phyloP scores from a whole-genome alignment of 345 rosid species.

The Gossypium raimondii region DNA sequence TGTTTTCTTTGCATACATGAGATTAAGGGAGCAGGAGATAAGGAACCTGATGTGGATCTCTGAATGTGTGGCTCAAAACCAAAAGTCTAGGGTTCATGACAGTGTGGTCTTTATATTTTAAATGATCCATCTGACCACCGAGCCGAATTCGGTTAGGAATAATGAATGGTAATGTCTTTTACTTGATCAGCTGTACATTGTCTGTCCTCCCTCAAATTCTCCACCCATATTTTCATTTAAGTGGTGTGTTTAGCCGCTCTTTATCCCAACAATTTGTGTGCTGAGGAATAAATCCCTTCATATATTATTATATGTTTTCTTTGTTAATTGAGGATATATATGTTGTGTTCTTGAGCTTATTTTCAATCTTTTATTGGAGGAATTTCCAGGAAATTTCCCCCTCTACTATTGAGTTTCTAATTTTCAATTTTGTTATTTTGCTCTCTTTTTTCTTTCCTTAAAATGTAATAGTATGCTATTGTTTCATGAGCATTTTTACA shows the following conservation, averaged over 20 bases:
- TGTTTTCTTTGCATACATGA: conserved; percentile 93
- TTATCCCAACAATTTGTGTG: conserved; percentile 9
- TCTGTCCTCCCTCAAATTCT: background rate
- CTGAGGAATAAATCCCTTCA: conserved; percentile 8
- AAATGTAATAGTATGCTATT: too few species aligned
- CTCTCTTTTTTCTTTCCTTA: background rate
- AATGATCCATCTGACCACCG: background rate
- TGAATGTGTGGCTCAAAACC: conserved; percentile 97
- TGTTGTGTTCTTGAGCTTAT: conserved; percentile 4
- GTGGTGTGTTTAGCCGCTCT: conserved; percentile 14
- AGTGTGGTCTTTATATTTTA: conserved; percentile 93
- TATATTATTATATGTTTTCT: background rate
- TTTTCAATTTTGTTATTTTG: background rate
- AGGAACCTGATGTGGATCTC: conserved; percentile 99
- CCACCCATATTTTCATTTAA: conserved; percentile 11
- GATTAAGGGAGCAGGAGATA: conserved; percentile 97
- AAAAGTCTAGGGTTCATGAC: conserved; percentile 96
- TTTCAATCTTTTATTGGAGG: background rate
- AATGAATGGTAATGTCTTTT: background rate
- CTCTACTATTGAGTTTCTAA: background rate
- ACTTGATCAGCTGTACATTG: conserved; percentile 18
- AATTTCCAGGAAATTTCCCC: background rate
- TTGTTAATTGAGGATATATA: conserved; percentile 4
- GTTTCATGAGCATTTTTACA: too few species aligned
- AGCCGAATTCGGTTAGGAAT: background rate